These are phyloP conservation scores for Rhodotorula glutinis DNA, from an alignment of 1,284 basidiomycete species.

Conservation along the genomic window DNA sequence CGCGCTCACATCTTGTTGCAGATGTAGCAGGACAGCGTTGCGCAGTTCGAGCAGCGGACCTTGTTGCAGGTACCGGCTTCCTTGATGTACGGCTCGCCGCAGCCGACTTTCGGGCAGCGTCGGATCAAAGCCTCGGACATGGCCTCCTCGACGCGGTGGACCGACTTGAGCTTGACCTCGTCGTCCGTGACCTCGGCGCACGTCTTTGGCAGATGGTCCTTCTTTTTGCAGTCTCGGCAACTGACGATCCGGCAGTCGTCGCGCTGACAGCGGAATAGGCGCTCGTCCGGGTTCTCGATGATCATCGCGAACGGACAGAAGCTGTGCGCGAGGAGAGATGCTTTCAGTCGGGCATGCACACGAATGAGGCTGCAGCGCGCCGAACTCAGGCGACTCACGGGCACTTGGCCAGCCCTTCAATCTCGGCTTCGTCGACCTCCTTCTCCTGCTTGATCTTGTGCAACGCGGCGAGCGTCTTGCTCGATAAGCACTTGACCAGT, in stretches of 20 bases:
- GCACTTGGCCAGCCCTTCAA: constrained; percentile 41
- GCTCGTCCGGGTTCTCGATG: constrained; percentile 43
- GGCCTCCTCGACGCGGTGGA: constrained; percentile 41
- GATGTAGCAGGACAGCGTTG: constrained; percentile 33
- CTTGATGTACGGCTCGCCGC: constrained; percentile 37
- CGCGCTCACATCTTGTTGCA: constrained; percentile 4
- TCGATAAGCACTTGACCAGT: constrained; percentile 30
- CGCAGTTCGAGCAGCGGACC: constrained; percentile 30
- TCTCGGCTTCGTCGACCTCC: constrained; percentile 39
- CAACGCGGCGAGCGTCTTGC: constrained; percentile 36
- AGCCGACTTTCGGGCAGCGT: constrained; percentile 31
- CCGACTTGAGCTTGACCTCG: constrained; percentile 35
- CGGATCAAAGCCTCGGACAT: constrained; percentile 37
- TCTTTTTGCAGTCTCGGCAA: constrained; percentile 43
- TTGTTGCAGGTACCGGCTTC: constrained; percentile 21
- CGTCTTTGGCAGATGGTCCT: constrained; percentile 42
- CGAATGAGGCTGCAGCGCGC: not conserved
- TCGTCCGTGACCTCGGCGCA: constrained; percentile 38
- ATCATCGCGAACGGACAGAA: constrained; percentile 43
- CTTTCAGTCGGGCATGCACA: not conserved
- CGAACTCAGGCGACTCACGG: constrained; percentile 21
- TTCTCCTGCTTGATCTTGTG: constrained; percentile 44
- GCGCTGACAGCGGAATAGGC: constrained; percentile 39
- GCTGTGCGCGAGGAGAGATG: not conserved
- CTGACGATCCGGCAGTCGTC: constrained; percentile 38